Evolutionary conservation across 176 grass and related monocot genomes (phyloP), one percentile per base, ranked within the genome.

Genomic region (Cocos nucifera): DNA sequence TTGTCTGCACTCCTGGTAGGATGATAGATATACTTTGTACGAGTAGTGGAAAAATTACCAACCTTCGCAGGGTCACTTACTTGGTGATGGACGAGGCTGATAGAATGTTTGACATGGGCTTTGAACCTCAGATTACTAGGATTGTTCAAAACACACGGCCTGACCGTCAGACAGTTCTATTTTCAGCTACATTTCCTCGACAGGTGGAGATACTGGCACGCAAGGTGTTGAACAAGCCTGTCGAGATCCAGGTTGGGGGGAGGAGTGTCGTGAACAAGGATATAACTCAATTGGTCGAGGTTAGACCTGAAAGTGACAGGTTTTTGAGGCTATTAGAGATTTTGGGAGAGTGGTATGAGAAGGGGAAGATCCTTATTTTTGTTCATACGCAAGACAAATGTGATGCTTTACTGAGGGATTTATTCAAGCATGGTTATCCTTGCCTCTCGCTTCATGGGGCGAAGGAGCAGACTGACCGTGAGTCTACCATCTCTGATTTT

Each of bases 61-160:
- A 97, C 69, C 82, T 97, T 62, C 74, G 93, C 9, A 88, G 87
- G 64, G 84, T 97, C 17, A 88, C 93, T 4, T 97, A 88, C 53
- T 86, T 97, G 58, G 93, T 97, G 8, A 87, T 97, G 84, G 93
- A 97, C 56, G 93, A 97, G 71, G 93, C 93, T 29, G 93, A 97
- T 83, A 80, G 93, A 66, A 97, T 97, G 93, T 97, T 91, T 73
- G 93, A 91, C 64, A 97, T 91, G 87, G 93, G 93, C 66, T 97
- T 97, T 62, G 93, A 97, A 51, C 93, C 93, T 59, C 93, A 91
- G 74, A 97, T 97, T 64, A 82, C 84, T 58, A 72, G 87, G 23
- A 83, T 97, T 53, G 84, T 97, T 60, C 87, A 91, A 71, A 97
- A 97, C 65, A 91, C 87, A 23, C 69, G 84, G 19, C 84, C 93